These are phyloP conservation scores for Hypoxylon sp. DNA, from an alignment of 2,329 filamentous ascomycete genomes.

Conservation along the genomic window DNA sequence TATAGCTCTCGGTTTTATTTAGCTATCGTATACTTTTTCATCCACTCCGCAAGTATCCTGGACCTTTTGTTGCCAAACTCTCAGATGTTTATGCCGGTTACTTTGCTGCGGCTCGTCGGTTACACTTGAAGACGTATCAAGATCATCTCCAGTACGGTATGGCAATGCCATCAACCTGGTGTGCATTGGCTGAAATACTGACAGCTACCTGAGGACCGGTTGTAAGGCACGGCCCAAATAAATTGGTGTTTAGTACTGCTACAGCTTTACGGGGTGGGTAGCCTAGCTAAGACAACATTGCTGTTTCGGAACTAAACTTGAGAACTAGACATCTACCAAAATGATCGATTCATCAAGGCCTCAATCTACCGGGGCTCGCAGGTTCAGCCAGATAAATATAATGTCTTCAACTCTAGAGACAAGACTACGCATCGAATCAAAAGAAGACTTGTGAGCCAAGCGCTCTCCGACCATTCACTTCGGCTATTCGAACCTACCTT, in stretches of 20 bases:
- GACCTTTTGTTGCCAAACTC: slow-evolving; percentile 11
- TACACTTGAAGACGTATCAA: slow-evolving; percentile 3
- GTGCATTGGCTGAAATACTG: not conserved
- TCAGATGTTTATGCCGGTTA: slow-evolving; percentile 10
- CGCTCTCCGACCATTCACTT: slow-evolving; percentile 3
- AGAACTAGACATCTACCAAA: slow-evolving; percentile 12
- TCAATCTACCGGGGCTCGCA: slow-evolving; percentile 8
- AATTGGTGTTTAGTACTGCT: slow-evolving; percentile 3
- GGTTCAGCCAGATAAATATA: slow-evolving; percentile 5
- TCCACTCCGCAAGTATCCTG: slow-evolving; percentile 19
- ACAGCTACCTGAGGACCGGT: not conserved
- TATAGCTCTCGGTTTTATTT: not conserved
- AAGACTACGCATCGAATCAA: slow-evolving; percentile 12
- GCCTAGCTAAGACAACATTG: not conserved
- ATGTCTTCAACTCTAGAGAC: slow-evolving; percentile 18
- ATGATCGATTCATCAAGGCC: slow-evolving; percentile 4
- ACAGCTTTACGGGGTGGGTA: slow-evolving; percentile 1
- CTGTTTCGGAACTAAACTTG: not conserved
- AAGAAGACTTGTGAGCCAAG: not conserved
- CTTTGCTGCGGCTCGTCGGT: not conserved
- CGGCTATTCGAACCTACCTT: slow-evolving; percentile 5
- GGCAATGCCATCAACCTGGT: not conserved
- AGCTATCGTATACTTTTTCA: slow-evolving; percentile 7
- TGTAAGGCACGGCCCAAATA: slow-evolving; percentile 1
- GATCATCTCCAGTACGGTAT: slow-evolving; percentile 11